Evolutionary conservation across 2,329 filamentous ascomycete species (phyloP).

Genomic region (Ophiognomonia clavigignenti-juglandacearum): DNA sequence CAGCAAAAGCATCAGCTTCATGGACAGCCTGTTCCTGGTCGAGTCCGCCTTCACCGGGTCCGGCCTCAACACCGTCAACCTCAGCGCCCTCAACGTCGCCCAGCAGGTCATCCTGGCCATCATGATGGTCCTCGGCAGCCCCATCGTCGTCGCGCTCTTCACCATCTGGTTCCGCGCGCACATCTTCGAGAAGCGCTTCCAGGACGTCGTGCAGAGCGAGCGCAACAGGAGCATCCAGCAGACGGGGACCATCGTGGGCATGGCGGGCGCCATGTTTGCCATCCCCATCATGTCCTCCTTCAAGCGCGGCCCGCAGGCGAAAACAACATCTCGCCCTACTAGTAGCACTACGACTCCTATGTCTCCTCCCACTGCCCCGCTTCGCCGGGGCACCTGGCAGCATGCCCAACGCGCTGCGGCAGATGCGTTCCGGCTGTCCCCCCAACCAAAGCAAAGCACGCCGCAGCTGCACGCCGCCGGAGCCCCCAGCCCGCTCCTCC

Average conservation of each 20-base stretch:
- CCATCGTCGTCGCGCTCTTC: constrained; percentile 60
- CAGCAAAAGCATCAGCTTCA: constrained; percentile 48
- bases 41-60: constrained; percentile 63
- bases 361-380: not conserved
- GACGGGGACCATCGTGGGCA: constrained; percentile 20
- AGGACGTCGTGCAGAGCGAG: constrained; percentile 43
- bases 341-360: no score
- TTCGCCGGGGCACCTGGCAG: not conserved
- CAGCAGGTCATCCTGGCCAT: constrained; percentile 62
- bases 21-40: constrained; percentile 59
- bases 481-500: no score
- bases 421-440: constrained; percentile 4
- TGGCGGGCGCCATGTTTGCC: constrained; percentile 20
- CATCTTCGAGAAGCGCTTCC: constrained; percentile 58
- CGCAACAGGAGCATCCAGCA: constrained; percentile 26
- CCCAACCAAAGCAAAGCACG: not conserved
- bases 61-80: constrained; percentile 59
- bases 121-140: constrained; percentile 58
- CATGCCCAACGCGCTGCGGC: constrained; percentile 12
- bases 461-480: not conserved
- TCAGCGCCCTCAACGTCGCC: constrained; percentile 56
- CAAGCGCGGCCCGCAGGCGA: not conserved
- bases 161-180: constrained; percentile 57
- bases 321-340: no score
- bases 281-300: constrained; percentile 17